Conservation (phyloP, 371 early-diverging fungal species). For the Caulochytrium protostelioides region DNA sequence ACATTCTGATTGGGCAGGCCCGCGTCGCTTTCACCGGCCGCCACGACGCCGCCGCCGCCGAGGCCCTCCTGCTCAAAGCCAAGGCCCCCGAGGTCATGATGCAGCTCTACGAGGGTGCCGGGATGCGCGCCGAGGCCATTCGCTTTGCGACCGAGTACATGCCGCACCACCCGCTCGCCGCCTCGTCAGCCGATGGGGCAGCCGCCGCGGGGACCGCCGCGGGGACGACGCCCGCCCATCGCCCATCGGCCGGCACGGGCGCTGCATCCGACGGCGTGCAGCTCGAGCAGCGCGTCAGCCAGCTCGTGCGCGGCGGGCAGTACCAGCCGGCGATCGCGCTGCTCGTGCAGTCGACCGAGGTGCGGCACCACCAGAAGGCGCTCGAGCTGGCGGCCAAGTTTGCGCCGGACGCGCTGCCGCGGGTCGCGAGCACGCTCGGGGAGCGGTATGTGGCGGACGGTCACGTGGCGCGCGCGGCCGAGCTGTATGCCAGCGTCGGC, state of each 20-base stretch:
- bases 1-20: conserved; percentile 33
- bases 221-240: no score
- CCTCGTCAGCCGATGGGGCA: no score
- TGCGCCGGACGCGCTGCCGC: conserved; percentile 16
- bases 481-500: conserved; percentile 19
- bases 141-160: conserved; percentile 29
- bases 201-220: no score
- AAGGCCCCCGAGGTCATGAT: conserved; percentile 31
- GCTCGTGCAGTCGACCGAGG: conserved; percentile 25
- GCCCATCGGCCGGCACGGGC: no score
- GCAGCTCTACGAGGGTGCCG: conserved; percentile 23
- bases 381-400: conserved; percentile 30
- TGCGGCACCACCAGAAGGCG: no score
- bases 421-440: conserved; percentile 21
- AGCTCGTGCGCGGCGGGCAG: conserved; percentile 26
- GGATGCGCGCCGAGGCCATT: conserved; percentile 30
- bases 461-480: conserved; percentile 18
- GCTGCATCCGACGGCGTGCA: no score
- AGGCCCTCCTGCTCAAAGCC: conserved; percentile 26
- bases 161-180: conserved; percentile 15
- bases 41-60: conserved; percentile 21
- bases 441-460: conserved; percentile 14
- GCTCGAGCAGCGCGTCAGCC: no score
- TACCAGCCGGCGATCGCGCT: conserved; percentile 25
- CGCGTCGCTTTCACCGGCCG: conserved; percentile 15